Evolutionary conservation across 23 red algal species (phyloP).

Genomic region (Gracilaria caudata): DNA sequence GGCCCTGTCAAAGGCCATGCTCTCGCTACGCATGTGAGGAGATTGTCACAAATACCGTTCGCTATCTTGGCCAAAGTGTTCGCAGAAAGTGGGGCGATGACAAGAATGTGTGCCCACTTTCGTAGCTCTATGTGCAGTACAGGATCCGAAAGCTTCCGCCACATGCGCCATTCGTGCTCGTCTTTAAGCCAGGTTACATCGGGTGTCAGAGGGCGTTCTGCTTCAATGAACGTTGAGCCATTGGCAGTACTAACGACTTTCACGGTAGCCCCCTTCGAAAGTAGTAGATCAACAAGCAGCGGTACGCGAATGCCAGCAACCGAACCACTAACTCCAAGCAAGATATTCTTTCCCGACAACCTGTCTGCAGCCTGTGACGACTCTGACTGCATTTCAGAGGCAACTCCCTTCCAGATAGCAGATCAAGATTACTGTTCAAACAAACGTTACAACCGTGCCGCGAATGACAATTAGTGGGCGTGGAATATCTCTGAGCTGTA

Average conservation of each 20-base stretch:
- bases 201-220: constrained; percentile 11
- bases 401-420: not conserved
- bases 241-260: constrained; percentile 15
- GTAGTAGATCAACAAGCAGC: constrained; percentile 30
- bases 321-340: constrained; percentile 80
- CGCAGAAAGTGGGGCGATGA: constrained; percentile 86
- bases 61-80: constrained; percentile 94
- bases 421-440: no score
- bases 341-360: constrained; percentile 39
- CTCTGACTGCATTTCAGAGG: not conserved
- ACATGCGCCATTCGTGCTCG: constrained; percentile 71
- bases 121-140: constrained; percentile 91
- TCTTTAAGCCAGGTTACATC: constrained; percentile 36
- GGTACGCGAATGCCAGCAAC: constrained; percentile 88
- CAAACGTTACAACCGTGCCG: no score
- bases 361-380: not conserved
- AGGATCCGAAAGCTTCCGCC: constrained; percentile 77
- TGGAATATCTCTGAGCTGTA: no score
- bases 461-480: no score
- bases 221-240: constrained; percentile 40
- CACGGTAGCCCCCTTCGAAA: constrained; percentile 48
- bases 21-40: constrained; percentile 75
- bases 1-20: constrained; percentile 64
- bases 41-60: constrained; percentile 87
- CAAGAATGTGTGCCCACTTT: constrained; percentile 79